phyloP scores from a whole-genome alignment of 2,329 filamentous ascomycete genomes.

The Talaromyces rugulosus region DNA sequence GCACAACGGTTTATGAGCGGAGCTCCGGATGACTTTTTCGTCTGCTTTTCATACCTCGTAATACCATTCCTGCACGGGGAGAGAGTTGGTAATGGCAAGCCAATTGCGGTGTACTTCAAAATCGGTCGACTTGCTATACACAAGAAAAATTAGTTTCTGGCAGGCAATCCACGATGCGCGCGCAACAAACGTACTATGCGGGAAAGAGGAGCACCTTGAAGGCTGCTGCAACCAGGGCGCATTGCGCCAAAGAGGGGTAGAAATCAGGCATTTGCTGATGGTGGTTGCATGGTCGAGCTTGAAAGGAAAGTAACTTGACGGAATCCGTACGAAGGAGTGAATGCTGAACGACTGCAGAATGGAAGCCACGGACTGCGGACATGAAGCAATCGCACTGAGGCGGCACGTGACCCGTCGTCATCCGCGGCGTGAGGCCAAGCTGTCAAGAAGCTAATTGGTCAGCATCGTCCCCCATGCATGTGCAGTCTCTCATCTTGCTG shows the following conservation, averaged over 20 bases:
- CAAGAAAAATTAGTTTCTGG: neutral
- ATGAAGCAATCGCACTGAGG: neutral
- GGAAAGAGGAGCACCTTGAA: constrained; percentile 92
- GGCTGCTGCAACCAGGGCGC: constrained; percentile 77
- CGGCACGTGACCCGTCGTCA: constrained; percentile 5
- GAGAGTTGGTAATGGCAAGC: constrained; percentile 89
- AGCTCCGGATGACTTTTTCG: neutral
- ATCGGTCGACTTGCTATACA: constrained; percentile 86
- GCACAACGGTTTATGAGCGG: neutral
- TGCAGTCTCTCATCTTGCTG: neutral
- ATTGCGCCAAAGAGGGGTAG: constrained; percentile 85
- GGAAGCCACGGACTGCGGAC: neutral
- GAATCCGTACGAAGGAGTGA: neutral
- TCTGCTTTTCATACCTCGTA: constrained; percentile 61
- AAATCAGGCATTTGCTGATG: constrained; percentile 63
- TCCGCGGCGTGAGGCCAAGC: constrained; percentile 17
- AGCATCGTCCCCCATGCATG: constrained; percentile 9
- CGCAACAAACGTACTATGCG: constrained; percentile 71
- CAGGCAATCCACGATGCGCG: constrained; percentile 4
- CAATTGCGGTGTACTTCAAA: constrained; percentile 99
- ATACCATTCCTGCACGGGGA: constrained; percentile 89
- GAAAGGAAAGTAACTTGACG: neutral
- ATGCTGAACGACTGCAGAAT: neutral
- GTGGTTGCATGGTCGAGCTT: constrained; percentile 20
- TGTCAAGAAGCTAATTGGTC: constrained; percentile 16